phyloP scores from a whole-genome alignment of 306 rosid genomes.

The Quercus parvula region DNA sequence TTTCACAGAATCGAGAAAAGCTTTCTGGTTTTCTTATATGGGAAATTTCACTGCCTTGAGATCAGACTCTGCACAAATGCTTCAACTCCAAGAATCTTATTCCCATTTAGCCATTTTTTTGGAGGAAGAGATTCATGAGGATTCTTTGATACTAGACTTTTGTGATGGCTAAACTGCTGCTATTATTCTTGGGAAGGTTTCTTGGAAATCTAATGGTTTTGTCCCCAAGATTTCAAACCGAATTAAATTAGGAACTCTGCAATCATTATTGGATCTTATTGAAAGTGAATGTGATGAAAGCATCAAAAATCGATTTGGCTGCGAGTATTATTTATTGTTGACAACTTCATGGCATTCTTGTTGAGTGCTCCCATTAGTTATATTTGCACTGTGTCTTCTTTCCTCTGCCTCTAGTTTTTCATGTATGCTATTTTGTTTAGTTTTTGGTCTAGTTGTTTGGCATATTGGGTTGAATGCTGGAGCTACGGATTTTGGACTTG shows the following conservation, averaged over 20 bases:
- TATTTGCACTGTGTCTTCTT: slow-evolving; percentile 73
- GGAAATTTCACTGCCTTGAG: slow-evolving; percentile 58
- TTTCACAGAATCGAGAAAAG: slow-evolving; percentile 48
- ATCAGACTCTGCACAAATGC: slow-evolving; percentile 37
- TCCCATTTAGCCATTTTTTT: slow-evolving; percentile 18
- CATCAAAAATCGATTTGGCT: slow-evolving; percentile 30
- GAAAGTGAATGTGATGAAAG: slow-evolving; percentile 31
- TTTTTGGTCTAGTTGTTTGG: background rate
- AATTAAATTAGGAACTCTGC: slow-evolving; percentile 36
- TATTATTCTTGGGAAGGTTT: slow-evolving; percentile 59
- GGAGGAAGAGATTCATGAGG: slow-evolving; percentile 32
- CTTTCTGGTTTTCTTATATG: slow-evolving; percentile 62
- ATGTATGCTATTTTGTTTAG: slow-evolving; percentile 39
- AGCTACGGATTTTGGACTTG: background rate
- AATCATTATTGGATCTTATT: slow-evolving; percentile 44
- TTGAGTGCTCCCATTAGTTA: slow-evolving; percentile 52
- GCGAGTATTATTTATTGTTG: slow-evolving; percentile 55
- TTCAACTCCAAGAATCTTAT: slow-evolving; percentile 27
- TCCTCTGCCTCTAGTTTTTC: slow-evolving; percentile 27
- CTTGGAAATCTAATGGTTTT: slow-evolving; percentile 24
- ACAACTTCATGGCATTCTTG: slow-evolving; percentile 41
- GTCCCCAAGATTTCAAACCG: slow-evolving; percentile 23
- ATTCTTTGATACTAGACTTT: slow-evolving; percentile 46
- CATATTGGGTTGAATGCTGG: background rate
- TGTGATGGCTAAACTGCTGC: slow-evolving; percentile 74